Evolutionary conservation across 1,284 basidiomycete species (phyloP), one percentile per base, ranked within the genome.

Genomic region (Neolentinus lepideus): DNA sequence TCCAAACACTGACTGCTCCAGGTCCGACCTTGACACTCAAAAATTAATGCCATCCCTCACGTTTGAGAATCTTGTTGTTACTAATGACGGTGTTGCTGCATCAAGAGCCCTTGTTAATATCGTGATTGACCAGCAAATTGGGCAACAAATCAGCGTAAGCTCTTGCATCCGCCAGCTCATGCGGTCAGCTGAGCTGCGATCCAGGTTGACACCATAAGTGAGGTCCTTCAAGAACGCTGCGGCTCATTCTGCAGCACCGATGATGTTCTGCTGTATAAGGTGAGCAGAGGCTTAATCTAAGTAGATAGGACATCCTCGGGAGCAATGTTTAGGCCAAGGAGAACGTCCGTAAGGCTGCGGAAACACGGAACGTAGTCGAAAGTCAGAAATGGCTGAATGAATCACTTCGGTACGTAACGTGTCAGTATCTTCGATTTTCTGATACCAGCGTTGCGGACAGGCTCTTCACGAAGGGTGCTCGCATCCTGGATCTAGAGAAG

Each of bases 261-360:
- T 66, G 97, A 99, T 72, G 97, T 99, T 46, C 90, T 98, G 76
- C 75, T 98, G 52, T 98, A 99, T 78, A 99, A 99, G 78, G 92
- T 84, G 60, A 60, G 69, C 58, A n/a, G 46, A 16, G 53, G 16
- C 26, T 19, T 36, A 9, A 2, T 36, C 10, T 59, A 53, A 16
- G 19, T 25, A 36, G 54, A 52, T 29, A n/a, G 22, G 38, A 50
- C 58, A 9, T 53, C 43, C 46, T n/a, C 51, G 52, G 59, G 51
- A 60, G 27, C 19, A 14, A 48, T 48, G 33, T 57, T 38, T 63
- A 94, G 90, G 96, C 96, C 1, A 90, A 93, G 66, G 97, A 99
- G 71, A 92, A 89, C 62, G 81, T 98, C 47, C 88, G 94, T 6
- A 90, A 91, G 63, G 94, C 97, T 24, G 86, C 90, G 51, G 92